Conservation (phyloP, 805 yeast species). For the Wickerhamiella domercqiae region DNA sequence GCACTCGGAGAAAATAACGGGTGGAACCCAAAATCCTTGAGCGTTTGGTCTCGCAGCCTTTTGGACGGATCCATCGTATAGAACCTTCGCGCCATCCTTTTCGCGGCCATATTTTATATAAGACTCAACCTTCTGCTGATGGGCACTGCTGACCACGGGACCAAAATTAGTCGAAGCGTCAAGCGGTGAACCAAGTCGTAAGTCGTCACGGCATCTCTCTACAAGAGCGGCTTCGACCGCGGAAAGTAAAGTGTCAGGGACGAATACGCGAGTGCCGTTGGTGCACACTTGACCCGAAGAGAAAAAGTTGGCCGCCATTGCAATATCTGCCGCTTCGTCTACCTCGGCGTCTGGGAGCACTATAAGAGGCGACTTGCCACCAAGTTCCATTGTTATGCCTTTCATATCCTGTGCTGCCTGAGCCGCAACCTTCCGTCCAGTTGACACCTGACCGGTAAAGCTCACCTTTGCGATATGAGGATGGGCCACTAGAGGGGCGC, state of each 20-base stretch:
- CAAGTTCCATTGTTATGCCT: constrained; percentile 79
- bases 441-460: constrained; percentile 83
- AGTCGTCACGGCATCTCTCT: constrained; percentile 36
- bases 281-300: constrained; percentile 91
- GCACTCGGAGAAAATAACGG: constrained; percentile 61
- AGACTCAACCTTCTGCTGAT: constrained; percentile 53
- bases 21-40: constrained; percentile 53
- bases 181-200: constrained; percentile 63
- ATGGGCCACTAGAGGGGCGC: constrained; percentile 43
- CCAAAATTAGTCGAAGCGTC: constrained; percentile 62
- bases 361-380: constrained; percentile 86
- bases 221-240: constrained; percentile 44
- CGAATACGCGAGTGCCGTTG: constrained; percentile 79
- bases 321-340: constrained; percentile 52
- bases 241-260: constrained; percentile 68
- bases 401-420: constrained; percentile 55
- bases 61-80: constrained; percentile 58
- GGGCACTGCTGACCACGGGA: constrained; percentile 68
- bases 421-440: constrained; percentile 65
- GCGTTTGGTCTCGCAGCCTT: constrained; percentile 28
- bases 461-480: constrained; percentile 63
- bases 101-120: constrained; percentile 59
- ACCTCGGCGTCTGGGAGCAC: constrained; percentile 73
- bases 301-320: constrained; percentile 65
- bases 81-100: constrained; percentile 70